These are phyloP conservation scores for Sporothrix inflata DNA, from an alignment of 2,329 filamentous ascomycete species.

Conservation along the genomic window DNA sequence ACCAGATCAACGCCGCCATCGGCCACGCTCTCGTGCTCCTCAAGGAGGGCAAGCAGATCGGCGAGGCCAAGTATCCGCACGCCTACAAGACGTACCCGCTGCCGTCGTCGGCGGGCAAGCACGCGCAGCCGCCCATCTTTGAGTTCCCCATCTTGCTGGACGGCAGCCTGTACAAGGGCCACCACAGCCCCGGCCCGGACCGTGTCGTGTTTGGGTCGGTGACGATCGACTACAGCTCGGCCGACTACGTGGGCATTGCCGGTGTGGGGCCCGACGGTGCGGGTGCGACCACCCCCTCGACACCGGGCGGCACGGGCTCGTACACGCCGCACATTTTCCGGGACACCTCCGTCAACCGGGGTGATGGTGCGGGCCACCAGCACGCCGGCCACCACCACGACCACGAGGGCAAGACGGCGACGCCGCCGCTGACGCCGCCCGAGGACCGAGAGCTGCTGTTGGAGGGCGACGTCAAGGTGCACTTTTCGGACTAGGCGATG, in stretches of 20 bases:
- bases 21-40: constrained; percentile 26
- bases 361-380: neutral
- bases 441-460: constrained; percentile 18
- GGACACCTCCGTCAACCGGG: constrained; percentile 29
- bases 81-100: constrained; percentile 29
- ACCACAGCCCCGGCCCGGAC: constrained; percentile 23
- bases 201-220: constrained; percentile 34
- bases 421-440: constrained; percentile 17
- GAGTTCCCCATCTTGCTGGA: constrained; percentile 31
- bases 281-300: neutral
- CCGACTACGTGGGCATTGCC: constrained; percentile 30
- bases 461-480: constrained; percentile 22
- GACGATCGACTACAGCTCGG: constrained; percentile 31
- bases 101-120: constrained; percentile 1
- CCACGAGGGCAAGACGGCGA: neutral
- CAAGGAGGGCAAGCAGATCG: constrained; percentile 29
- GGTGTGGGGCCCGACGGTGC: neutral
- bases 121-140: constrained; percentile 30
- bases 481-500: constrained; percentile 15
- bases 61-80: constrained; percentile 29
- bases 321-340: constrained; percentile 11
- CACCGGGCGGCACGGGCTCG: neutral
- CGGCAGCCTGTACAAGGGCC: constrained; percentile 28
- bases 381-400: neutral
- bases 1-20: constrained; percentile 29